Evolutionary conservation across 768 basidiomycete genomes (phyloP).

Genomic region (Psilocybe azurescens): DNA sequence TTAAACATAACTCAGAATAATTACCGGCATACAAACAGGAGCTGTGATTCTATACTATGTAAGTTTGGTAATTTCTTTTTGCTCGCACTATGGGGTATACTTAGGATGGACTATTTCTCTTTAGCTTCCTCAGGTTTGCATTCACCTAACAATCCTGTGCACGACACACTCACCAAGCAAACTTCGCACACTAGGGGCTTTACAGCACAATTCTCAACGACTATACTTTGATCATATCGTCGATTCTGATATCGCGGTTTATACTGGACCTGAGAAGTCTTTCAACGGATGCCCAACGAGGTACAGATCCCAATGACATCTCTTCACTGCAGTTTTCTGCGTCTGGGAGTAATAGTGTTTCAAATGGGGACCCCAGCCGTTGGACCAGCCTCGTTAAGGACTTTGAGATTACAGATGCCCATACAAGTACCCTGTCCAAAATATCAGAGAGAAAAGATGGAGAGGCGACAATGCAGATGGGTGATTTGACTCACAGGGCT

Average conservation of each 20-base stretch:
- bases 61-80: not conserved
- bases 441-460: no score
- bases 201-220: constrained; percentile 2
- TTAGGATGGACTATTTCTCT: not conserved
- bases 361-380: not conserved
- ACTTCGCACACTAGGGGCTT: not conserved
- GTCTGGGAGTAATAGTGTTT: not conserved
- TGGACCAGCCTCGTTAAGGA: not conserved
- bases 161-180: not conserved
- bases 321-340: not conserved
- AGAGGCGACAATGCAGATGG: no score
- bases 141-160: not conserved
- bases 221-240: not conserved
- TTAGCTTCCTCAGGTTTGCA: constrained; percentile 1
- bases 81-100: not conserved
- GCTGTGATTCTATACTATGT: not conserved
- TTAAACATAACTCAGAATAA: not conserved
- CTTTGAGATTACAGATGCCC: not conserved
- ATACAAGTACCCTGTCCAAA: not conserved
- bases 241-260: not conserved
- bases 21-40: not conserved
- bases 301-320: not conserved
- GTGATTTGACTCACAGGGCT: no score
- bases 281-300: not conserved
- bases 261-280: not conserved